Evolutionary conservation across 2,329 filamentous ascomycete genomes (phyloP).

Genomic region (Venturia effusa): DNA sequence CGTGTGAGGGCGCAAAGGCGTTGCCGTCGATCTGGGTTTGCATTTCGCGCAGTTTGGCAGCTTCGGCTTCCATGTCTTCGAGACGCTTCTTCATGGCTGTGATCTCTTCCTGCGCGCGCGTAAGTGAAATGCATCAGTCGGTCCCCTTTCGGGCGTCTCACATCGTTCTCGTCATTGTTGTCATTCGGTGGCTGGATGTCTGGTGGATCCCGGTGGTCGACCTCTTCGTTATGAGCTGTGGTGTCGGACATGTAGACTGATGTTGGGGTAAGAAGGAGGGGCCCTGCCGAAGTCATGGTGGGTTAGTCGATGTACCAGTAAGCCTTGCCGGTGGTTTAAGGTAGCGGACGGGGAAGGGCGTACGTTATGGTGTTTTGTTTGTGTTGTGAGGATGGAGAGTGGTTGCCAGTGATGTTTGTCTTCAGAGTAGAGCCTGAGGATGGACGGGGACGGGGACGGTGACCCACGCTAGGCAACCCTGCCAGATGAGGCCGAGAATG

Average conservation of each 20-base stretch:
- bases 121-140: not conserved
- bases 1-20: conserved; percentile 34
- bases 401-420: not conserved
- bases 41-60: conserved; percentile 43
- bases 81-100: conserved; percentile 39
- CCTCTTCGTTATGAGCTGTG: conserved; percentile 11
- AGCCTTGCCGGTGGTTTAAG: not conserved
- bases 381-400: not conserved
- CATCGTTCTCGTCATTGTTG: conserved; percentile 2
- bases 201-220: conserved; percentile 13
- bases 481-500: not conserved
- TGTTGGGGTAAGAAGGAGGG: not conserved
- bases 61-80: conserved; percentile 48
- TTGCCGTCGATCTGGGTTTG: conserved; percentile 65
- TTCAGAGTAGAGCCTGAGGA: not conserved
- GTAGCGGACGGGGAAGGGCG: not conserved
- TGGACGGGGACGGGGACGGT: no score
- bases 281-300: not conserved
- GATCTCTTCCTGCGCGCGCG: conserved; percentile 1
- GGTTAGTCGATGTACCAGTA: not conserved
- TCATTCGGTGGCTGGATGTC: not conserved
- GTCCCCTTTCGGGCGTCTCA: not conserved
- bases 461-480: not conserved
- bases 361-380: not conserved
- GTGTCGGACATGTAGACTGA: conserved; percentile 13